Percentiles rank a stretch among this genome's conserved stretches.
Conservation (phyloP, 2,329 filamentous ascomycete species). For the Epichloe gansuensis region DNA sequence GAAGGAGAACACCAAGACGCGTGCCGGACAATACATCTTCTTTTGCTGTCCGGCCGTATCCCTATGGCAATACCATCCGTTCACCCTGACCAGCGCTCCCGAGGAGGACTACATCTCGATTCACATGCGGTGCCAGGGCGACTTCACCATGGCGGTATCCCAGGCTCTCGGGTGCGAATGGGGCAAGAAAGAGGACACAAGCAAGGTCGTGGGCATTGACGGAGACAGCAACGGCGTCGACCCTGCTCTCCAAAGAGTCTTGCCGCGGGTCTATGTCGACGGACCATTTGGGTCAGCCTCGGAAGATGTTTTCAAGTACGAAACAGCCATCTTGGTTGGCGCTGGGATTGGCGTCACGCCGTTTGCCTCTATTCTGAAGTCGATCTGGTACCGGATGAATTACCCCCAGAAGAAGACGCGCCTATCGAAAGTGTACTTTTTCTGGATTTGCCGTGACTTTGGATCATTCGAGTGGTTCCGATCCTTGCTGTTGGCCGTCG, state of each 20-base stretch:
- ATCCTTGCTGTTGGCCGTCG: constrained; percentile 69
- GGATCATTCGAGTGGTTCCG: constrained; percentile 85
- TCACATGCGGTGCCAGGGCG: constrained; percentile 69
- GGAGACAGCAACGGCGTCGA: constrained; percentile 46
- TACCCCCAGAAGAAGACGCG: constrained; percentile 69
- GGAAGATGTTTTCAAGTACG: constrained; percentile 83
- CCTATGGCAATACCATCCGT: constrained; percentile 80
- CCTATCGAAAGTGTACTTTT: constrained; percentile 79
- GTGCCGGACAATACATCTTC: constrained; percentile 79
- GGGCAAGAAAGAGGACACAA: constrained; percentile 41
- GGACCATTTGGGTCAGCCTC: constrained; percentile 78
- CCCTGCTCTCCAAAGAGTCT: constrained; percentile 56
- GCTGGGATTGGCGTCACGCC: constrained; percentile 80
- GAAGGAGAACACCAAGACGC: constrained; percentile 73
- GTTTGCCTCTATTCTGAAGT: constrained; percentile 77
- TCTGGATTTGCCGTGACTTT: constrained; percentile 85
- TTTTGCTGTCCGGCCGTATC: constrained; percentile 77
- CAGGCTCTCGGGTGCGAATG: constrained; percentile 64
- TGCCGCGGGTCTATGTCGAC: constrained; percentile 71
- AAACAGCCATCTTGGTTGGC: constrained; percentile 65
- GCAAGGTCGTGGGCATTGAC: constrained; percentile 57
- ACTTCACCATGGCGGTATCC: constrained; percentile 63
- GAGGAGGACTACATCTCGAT: constrained; percentile 87
- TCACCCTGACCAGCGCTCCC: constrained; percentile 73
- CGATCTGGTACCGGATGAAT: constrained; percentile 89